Conservation (phyloP, 2,329 filamentous ascomycete genomes). For the Thermoascus crustaceus region DNA sequence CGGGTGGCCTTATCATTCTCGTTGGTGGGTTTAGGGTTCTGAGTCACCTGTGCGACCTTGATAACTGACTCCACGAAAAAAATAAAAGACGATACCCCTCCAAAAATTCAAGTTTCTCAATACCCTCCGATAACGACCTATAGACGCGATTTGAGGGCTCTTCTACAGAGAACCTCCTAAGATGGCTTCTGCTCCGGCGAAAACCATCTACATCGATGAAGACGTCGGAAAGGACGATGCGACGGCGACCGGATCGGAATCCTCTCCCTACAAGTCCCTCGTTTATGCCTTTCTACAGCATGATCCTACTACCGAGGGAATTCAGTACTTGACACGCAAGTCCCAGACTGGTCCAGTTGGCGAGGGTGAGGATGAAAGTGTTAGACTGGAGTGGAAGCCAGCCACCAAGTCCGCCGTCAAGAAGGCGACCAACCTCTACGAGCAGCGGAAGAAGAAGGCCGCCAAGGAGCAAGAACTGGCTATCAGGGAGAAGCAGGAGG, state of each 20-base stretch:
- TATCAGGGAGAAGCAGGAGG: conserved; percentile 63
- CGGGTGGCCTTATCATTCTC: too few relatives aligned
- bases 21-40: too few relatives aligned
- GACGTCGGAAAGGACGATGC: conserved; percentile 65
- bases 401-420: conserved; percentile 77
- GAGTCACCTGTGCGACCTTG: too few relatives aligned
- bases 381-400: conserved; percentile 66
- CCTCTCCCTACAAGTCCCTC: conserved; percentile 73
- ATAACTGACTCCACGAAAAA: too few relatives aligned
- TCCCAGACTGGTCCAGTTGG: conserved; percentile 54
- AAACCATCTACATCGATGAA: conserved; percentile 75
- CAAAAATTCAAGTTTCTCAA: too few relatives aligned
- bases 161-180: too few relatives aligned
- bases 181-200: too few relatives aligned
- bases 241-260: conserved; percentile 59
- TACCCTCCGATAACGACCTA: too few relatives aligned
- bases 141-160: too few relatives aligned
- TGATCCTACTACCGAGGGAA: conserved; percentile 46
- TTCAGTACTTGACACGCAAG: conserved; percentile 61
- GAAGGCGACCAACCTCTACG: conserved; percentile 68
- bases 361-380: conserved; percentile 55
- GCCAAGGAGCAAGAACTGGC: conserved; percentile 67
- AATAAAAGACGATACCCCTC: too few relatives aligned
- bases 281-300: conserved; percentile 68
- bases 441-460: conserved; percentile 75